phyloP scores from a whole-genome alignment of 306 rosid species.

The Neltuma alba region DNA sequence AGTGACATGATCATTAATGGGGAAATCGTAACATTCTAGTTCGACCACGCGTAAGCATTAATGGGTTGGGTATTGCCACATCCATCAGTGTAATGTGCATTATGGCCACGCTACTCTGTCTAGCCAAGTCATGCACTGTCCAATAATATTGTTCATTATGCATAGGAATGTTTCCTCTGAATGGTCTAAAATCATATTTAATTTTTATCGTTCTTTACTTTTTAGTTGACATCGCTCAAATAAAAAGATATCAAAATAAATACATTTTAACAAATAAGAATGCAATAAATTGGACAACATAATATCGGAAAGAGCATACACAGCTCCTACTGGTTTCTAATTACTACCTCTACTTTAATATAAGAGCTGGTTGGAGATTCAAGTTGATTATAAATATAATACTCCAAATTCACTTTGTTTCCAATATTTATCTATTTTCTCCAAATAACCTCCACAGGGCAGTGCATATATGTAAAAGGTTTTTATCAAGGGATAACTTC shows the following conservation, averaged over 20 bases:
- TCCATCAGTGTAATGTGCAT: background rate
- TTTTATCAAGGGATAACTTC: too few species aligned
- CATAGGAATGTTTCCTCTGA: background rate
- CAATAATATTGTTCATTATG: too few species aligned
- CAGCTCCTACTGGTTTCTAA: too few species aligned
- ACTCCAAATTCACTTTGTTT: too few species aligned
- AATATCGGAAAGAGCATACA: background rate
- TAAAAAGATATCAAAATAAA: background rate
- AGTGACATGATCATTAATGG: background rate
- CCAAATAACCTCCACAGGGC: too few species aligned
- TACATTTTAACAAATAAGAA: background rate
- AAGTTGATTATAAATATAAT: too few species aligned
- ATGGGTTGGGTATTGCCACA: background rate
- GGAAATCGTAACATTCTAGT: background rate
- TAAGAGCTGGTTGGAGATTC: too few species aligned
- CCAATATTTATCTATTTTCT: too few species aligned
- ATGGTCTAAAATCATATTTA: background rate
- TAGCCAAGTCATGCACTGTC: background rate
- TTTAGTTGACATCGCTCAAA: background rate
- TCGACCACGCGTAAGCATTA: background rate
- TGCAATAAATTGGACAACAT: background rate
- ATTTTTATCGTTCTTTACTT: too few species aligned
- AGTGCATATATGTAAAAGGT: too few species aligned
- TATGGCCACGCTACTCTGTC: background rate
- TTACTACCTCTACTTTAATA: too few species aligned